Percentiles rank a stretch among this genome's conserved stretches.
phyloP scores from a whole-genome alignment of 768 basidiomycete species.

The Leccinum imitatum region DNA sequence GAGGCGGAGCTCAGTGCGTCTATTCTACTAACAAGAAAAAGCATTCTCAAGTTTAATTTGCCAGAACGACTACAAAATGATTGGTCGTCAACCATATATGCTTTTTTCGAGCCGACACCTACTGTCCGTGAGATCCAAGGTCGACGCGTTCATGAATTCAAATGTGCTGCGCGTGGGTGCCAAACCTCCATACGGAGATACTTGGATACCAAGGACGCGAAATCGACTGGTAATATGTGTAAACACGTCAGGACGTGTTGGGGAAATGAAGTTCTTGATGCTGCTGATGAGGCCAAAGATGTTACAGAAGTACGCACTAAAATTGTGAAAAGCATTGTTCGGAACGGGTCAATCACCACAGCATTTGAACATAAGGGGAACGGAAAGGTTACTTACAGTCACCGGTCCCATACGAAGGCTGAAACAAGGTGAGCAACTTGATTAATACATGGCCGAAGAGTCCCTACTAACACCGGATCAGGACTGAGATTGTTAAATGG shows the following conservation, averaged over 20 bases:
- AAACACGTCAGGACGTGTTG: background rate
- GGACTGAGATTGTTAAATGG: too few relatives aligned
- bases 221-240: background rate
- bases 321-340: background rate
- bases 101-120: constrained; percentile 31
- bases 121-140: constrained; percentile 6
- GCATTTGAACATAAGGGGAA: background rate
- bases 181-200: background rate
- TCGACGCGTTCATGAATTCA: background rate
- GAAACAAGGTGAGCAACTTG: too few relatives aligned
- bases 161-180: background rate
- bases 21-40: too few relatives aligned
- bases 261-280: background rate
- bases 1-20: too few relatives aligned
- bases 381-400: too few relatives aligned
- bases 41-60: too few relatives aligned
- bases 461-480: too few relatives aligned
- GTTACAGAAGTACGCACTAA: background rate
- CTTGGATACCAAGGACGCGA: background rate
- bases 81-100: constrained; percentile 37
- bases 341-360: background rate
- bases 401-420: too few relatives aligned
- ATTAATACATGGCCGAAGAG: too few relatives aligned
- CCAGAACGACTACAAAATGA: constrained; percentile 10
- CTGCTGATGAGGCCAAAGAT: background rate